Evolutionary conservation across 805 yeast genomes (phyloP).

Genomic region (Middelhovenomyces tepae): DNA sequence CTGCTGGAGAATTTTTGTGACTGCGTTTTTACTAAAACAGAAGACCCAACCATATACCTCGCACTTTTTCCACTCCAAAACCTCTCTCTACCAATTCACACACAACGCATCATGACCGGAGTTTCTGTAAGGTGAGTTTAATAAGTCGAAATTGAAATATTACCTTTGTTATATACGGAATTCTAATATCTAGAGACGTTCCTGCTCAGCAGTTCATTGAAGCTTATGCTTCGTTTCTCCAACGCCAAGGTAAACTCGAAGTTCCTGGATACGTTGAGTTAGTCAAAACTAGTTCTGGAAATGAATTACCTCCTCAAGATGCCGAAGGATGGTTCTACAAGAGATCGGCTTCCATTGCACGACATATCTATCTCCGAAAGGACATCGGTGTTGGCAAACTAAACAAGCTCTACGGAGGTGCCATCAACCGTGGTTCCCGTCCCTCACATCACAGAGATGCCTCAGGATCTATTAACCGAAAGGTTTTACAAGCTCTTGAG

Average conservation of each 20-base stretch:
- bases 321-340: conserved; percentile 99
- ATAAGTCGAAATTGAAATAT: neutral
- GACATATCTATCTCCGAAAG: conserved; percentile 99
- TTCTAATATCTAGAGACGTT: conserved; percentile 74
- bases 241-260: conserved; percentile 99
- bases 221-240: conserved; percentile 99
- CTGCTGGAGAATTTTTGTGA: too few species aligned
- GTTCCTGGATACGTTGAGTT: conserved; percentile 99
- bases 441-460: conserved; percentile 98
- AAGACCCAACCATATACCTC: too few species aligned
- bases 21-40: too few species aligned
- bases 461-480: conserved; percentile 99
- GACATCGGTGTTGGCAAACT: conserved; percentile 98
- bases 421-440: conserved; percentile 97
- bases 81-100: neutral
- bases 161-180: neutral
- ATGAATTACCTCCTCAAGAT: conserved; percentile 99
- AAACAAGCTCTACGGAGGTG: conserved; percentile 99
- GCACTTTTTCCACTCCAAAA: conserved; percentile 1
- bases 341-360: conserved; percentile 99
- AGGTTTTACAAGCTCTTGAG: conserved; percentile 94
- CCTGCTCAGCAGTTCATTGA: conserved; percentile 99
- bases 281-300: conserved; percentile 98
- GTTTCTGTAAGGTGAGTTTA: conserved; percentile 4
- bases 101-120: conserved; percentile 4